Base-by-base conservation (phyloP, 805 yeast genomes). In the Metschnikowia lunata region DNA sequence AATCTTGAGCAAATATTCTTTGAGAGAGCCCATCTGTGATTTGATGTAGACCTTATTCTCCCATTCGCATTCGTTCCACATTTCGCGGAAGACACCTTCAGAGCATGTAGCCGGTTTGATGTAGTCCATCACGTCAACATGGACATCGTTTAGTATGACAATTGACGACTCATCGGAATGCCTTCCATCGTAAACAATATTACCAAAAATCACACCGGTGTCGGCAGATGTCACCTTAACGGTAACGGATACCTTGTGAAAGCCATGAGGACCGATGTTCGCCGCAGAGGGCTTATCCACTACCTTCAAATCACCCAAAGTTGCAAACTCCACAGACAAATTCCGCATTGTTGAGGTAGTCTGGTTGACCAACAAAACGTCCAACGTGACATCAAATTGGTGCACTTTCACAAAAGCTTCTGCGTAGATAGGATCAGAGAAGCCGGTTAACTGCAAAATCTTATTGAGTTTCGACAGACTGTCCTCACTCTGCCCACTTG, bases 41-140 rank as follows among this genome's bases (percentile, higher is more conserved):
- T 84, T 82, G 62, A 93, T 86, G 48, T 90, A 86, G 56, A 93
- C 90, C 73, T 93, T 93, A 73, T 93, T 93, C 68, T 93, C 99
- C 99, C 99, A 93, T 70, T 93, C 99, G 62, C 95, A 93, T 64
- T 90, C 97, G 63, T 89, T 88, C 99, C 99, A 93, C 98, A 90
- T 91, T 58, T 82, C 79, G 61, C 99, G 85, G 85, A 93, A 93
- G 55, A 80, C 85, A 36, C 82, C 80, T 67, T 91, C 98, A 12
- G 89, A 72, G 64, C 96, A 87, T 23, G 79, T 76, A n/a, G 95
- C 93, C 15, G 99, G 97, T 63, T 88, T 88, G 65, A 93, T 89
- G 70, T 93, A 93, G 66, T 93, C 98, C 89, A 93, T 88, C 42
- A 93, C 87, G 63, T 93, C 97, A 47, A 93, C 90, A 62, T 90